Base-by-base conservation (phyloP, 2,329 filamentous ascomycete species). In the Colletotrichum orbiculare region DNA sequence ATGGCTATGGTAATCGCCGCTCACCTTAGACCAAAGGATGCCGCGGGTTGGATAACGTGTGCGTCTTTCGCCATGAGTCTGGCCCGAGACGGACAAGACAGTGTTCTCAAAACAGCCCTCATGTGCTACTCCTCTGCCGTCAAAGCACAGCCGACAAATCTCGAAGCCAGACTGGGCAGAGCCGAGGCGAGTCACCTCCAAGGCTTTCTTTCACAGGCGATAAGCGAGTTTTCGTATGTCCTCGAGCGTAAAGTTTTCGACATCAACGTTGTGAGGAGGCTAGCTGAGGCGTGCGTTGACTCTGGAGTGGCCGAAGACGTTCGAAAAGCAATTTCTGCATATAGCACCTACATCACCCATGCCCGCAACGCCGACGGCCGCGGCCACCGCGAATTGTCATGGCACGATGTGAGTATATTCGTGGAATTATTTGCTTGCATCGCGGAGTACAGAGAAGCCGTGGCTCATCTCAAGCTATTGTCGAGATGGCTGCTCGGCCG, bases 341-440 rank as follows among this genome's bases (percentile, higher is more conserved):
- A 88, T 68, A 74, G 78, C 52, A 73, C 73, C 5, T 81, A 81
- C 57, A 83, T 88, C 61, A 73, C 79, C 17, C 73, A 83, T 57
- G 77, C 81, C 67, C 71, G 4, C 69, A 74, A n/a, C 71, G 73
- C 4, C 69, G 73, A 49, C 17, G 41, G 43, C 13, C 46, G 8
- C 64, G 74, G 3, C 72, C 78, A 75, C 46, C 75, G 42, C 74
- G 74, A 77, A 6, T 81, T 84, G 57, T 82, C 82, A 38, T 99
- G 95, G 95, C 89, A 91, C 57, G 91, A 98, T 74, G 82, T 96
- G 46, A 91, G 93, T 66, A 91, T 94, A 58, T 97, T 96, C 69
- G 85, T 93, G 43, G 93, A 97, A 72, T 83, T 98, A 15, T 89
- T 94, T 66, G 87, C 89, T 35, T 87, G 89, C 52, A 77, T 87